A percentile compares a stretch with the other conserved stretches of the same genome.
phyloP scores from a whole-genome alignment of 495 filamentous ascomycete species.

The Hyaloscypha finlandica region DNA sequence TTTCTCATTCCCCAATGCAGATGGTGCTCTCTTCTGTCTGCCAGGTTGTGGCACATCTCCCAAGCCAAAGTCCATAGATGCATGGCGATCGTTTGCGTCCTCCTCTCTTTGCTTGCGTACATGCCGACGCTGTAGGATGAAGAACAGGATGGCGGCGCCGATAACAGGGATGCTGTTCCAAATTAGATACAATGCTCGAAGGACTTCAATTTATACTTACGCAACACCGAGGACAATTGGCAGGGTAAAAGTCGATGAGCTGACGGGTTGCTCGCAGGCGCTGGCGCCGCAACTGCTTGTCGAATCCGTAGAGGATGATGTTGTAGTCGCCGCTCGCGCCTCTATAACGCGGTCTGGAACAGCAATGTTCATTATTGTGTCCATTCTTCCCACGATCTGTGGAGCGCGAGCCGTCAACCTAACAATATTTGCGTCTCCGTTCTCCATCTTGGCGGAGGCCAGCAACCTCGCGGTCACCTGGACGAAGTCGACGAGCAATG shows the following conservation, averaged over 20 bases:
- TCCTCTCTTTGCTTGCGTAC: conserved; percentile 72
- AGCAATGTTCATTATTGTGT: conserved; percentile 23
- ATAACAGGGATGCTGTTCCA: conserved; percentile 72
- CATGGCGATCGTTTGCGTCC: conserved; percentile 85
- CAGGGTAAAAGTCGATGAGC: conserved; percentile 59
- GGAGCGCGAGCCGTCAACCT: conserved; percentile 25
- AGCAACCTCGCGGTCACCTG: conserved; percentile 7
- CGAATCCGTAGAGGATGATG: background rate
- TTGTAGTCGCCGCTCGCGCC: conserved; percentile 16
- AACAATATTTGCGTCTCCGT: conserved; percentile 23
- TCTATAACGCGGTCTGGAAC: conserved; percentile 28
- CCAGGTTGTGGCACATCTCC: conserved; percentile 45
- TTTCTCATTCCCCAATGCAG: conserved; percentile 5
- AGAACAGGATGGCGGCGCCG: conserved; percentile 63
- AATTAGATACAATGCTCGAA: conserved; percentile 28
- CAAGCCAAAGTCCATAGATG: conserved; percentile 91
- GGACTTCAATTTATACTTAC: conserved; percentile 55
- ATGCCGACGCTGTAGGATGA: conserved; percentile 78
- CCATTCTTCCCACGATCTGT: conserved; percentile 23
- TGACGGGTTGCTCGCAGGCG: conserved; percentile 57
- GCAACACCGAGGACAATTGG: conserved; percentile 79
- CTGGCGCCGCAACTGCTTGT: conserved; percentile 16
- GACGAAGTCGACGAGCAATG: background rate
- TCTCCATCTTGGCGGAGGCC: conserved; percentile 21
- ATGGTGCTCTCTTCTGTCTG: conserved; percentile 34